phyloP scores from a whole-genome alignment of 495 filamentous ascomycete genomes.

The Bacidia gigantensis region DNA sequence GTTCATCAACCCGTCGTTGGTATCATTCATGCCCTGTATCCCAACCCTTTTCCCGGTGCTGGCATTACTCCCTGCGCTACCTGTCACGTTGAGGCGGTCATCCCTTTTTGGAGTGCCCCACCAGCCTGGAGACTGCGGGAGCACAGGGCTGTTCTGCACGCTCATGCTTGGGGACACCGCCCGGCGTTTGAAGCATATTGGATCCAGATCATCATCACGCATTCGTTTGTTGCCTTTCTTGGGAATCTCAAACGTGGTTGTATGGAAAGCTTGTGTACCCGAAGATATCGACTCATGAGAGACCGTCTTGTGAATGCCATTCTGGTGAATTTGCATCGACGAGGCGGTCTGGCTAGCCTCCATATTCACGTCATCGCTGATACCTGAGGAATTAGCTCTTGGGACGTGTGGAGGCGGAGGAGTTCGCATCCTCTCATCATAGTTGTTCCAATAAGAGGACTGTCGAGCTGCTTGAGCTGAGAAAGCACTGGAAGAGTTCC shows the following conservation, averaged over 20 bases:
- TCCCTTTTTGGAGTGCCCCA: constrained; percentile 57
- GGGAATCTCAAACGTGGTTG: constrained; percentile 49
- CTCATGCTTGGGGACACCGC: constrained; percentile 91
- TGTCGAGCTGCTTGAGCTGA: constrained; percentile 57
- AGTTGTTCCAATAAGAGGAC: constrained; percentile 68
- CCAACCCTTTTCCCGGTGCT: constrained; percentile 58
- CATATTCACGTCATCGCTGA: constrained; percentile 65
- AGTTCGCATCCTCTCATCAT: constrained; percentile 47
- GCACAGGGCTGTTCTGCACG: constrained; percentile 75
- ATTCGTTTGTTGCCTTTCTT: constrained; percentile 58
- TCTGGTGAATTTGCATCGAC: constrained; percentile 11
- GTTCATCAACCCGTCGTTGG: constrained; percentile 89
- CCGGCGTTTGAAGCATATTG: constrained; percentile 76
- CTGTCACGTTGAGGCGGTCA: constrained; percentile 36
- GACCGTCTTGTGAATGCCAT: constrained; percentile 21
- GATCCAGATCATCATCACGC: constrained; percentile 84
- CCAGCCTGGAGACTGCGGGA: constrained; percentile 63
- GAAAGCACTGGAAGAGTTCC: constrained; percentile 50
- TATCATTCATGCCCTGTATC: constrained; percentile 90
- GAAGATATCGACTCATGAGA: constrained; percentile 33
- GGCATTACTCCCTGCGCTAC: constrained; percentile 22
- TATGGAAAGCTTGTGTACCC: constrained; percentile 33
- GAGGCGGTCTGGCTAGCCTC: constrained; percentile 46
- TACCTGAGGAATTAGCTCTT: constrained; percentile 42
- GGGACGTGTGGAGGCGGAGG: constrained; percentile 50